Conservation (phyloP, 2,329 filamentous ascomycete genomes). For the Colletotrichum kahawae region DNA sequence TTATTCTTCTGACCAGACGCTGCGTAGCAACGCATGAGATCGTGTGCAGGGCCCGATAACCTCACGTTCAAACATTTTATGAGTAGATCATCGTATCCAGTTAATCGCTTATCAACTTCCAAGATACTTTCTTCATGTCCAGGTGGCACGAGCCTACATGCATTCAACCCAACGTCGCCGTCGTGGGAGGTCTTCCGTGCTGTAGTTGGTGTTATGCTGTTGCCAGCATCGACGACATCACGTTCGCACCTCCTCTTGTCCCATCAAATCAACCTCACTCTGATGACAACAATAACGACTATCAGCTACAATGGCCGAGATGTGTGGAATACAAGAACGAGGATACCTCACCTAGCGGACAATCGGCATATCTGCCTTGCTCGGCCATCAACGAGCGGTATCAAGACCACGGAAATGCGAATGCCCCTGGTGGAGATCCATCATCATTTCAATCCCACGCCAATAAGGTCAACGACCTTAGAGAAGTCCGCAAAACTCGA, state of each 20-base stretch:
- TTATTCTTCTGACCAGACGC: background rate
- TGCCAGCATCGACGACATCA: background rate
- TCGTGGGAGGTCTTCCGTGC: background rate
- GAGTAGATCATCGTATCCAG: background rate
- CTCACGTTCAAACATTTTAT: background rate
- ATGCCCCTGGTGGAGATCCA: background rate
- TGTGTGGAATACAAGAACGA: background rate
- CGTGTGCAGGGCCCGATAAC: background rate
- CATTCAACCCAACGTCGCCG: background rate
- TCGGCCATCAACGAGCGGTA: background rate
- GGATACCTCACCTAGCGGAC: accelerated
- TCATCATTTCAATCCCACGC: background rate
- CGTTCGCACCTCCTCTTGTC: background rate
- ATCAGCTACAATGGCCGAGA: background rate
- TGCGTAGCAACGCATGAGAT: background rate
- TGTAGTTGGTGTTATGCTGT: background rate
- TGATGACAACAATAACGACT: accelerated
- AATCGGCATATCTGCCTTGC: background rate
- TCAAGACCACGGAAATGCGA: background rate
- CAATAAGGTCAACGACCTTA: background rate
- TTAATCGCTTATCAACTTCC: background rate
- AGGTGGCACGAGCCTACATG: background rate
- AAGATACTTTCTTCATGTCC: background rate
- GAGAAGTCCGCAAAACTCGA: background rate
- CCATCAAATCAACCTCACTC: background rate